Conservation (phyloP, 352 stramenopile species). For the Phytophthora constricta region DNA sequence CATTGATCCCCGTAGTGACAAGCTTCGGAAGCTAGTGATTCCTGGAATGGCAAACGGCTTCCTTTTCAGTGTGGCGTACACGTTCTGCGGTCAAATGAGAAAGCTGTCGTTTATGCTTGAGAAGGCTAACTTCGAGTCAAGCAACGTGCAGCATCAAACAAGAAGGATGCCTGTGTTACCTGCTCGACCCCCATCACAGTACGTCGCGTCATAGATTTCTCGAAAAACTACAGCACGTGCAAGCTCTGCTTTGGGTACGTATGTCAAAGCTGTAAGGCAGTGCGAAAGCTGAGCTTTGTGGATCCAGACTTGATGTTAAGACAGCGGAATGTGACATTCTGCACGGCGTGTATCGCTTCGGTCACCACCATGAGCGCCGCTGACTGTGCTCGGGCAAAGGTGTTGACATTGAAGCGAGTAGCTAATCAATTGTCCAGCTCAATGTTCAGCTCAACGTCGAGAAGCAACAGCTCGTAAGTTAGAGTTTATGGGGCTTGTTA, state of each 20-base stretch:
- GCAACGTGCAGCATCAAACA: neutral
- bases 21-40: neutral
- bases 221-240: slow-evolving; percentile 3
- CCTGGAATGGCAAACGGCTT: neutral
- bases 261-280: neutral
- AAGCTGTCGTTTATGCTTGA: slow-evolving; percentile 18
- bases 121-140: neutral
- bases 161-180: neutral
- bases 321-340: slow-evolving; percentile 23
- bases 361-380: neutral
- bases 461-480: no score
- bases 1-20: slow-evolving; percentile 2
- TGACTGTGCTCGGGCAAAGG: neutral
- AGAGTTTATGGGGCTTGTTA: no score
- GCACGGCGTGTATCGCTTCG: slow-evolving; percentile 13
- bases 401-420: neutral
- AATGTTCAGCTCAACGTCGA: no score
- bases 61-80: slow-evolving; percentile 9
- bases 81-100: slow-evolving; percentile 20
- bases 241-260: slow-evolving; percentile 4
- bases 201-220: neutral
- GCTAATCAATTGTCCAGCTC: neutral
- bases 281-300: slow-evolving; percentile 11
- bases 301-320: neutral
- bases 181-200: slow-evolving; percentile 8